A percentile compares a stretch with the other conserved stretches of the same genome.
phyloP scores from a whole-genome alignment of 2,329 filamentous ascomycete species.

The Graphilbum sp. region DNA sequence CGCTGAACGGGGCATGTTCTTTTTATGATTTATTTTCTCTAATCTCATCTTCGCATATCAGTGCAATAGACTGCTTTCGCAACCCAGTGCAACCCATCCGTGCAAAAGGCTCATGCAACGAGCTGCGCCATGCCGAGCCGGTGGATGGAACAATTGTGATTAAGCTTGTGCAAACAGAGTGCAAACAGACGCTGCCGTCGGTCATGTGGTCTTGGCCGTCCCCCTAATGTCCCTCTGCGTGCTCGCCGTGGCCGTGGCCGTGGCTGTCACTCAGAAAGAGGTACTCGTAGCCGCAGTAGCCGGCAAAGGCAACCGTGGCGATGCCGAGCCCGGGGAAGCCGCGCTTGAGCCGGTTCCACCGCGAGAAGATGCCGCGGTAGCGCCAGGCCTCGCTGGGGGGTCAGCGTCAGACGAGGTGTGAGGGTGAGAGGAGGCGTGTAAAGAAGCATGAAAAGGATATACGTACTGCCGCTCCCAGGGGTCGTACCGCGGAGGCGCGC shows the following conservation, averaged over 20 bases:
- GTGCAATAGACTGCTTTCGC: too few species aligned
- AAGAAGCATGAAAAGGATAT: background rate
- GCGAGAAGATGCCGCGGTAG: slow-evolving; percentile 75
- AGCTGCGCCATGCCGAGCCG: too few species aligned
- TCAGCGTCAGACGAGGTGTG: background rate
- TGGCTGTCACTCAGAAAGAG: slow-evolving; percentile 56
- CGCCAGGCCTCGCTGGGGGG: slow-evolving; percentile 77
- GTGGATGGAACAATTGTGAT: too few species aligned
- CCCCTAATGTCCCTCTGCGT: slow-evolving; percentile 38
- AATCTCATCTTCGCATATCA: too few species aligned
- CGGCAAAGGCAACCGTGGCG: slow-evolving; percentile 77
- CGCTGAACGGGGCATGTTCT: too few species aligned
- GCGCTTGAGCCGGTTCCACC: slow-evolving; percentile 76
- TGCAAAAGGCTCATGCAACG: too few species aligned
- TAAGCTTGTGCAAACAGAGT: too few species aligned
- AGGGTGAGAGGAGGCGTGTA: too few species aligned
- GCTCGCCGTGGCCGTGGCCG: slow-evolving; percentile 35
- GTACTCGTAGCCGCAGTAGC: slow-evolving; percentile 81
- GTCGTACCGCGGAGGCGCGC: slow-evolving; percentile 46
- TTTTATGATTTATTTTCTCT: too few species aligned
- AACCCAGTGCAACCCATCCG: too few species aligned
- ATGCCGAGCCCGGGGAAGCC: slow-evolving; percentile 85
- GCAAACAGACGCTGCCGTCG: too few species aligned
- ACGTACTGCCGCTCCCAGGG: slow-evolving; percentile 51
- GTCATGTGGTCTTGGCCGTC: too few species aligned